Evolutionary conservation across 1,284 basidiomycete genomes (phyloP).

Genomic region (Heterobasidion occidentale): DNA sequence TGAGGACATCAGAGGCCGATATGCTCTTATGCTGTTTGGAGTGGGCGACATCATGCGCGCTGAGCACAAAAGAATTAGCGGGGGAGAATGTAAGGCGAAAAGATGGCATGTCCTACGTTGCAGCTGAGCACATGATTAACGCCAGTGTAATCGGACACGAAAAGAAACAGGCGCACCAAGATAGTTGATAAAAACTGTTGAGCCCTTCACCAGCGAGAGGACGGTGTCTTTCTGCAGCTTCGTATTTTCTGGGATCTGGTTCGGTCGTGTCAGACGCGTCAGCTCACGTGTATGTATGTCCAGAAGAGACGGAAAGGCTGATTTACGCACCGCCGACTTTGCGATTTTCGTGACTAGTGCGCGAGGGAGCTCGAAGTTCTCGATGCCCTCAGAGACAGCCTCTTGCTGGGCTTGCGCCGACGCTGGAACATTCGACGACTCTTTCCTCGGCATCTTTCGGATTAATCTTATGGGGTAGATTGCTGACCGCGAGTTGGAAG

Average conservation of each 20-base stretch:
- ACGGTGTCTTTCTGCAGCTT: conserved; percentile 87
- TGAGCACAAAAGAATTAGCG: conserved; percentile 19
- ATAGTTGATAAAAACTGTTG: conserved; percentile 89
- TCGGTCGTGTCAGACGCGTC: not conserved
- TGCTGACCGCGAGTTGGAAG: too few species aligned
- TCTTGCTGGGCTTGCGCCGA: conserved; percentile 72
- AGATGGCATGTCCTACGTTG: not conserved
- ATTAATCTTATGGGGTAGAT: too few species aligned
- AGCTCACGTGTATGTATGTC: not conserved
- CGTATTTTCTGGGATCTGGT: conserved; percentile 63
- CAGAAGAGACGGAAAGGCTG: not conserved
- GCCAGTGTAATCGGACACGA: not conserved
- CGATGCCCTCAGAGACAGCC: conserved; percentile 70
- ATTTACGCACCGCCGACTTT: conserved; percentile 53
- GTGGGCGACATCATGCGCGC: conserved; percentile 82
- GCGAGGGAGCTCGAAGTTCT: conserved; percentile 82
- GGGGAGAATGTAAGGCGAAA: not conserved
- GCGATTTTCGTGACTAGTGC: conserved; percentile 77
- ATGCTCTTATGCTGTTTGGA: conserved; percentile 85
- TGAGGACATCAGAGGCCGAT: conserved; percentile 81
- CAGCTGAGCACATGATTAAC: not conserved
- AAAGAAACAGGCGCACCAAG: conserved; percentile 48
- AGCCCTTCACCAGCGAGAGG: conserved; percentile 73
- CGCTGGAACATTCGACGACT: conserved; percentile 38
- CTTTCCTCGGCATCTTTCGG: conserved; percentile 45